Percentiles rank a stretch among this genome's conserved stretches.
phyloP scores from a whole-genome alignment of 768 basidiomycete species.

The Pulveroboletus sp. region DNA sequence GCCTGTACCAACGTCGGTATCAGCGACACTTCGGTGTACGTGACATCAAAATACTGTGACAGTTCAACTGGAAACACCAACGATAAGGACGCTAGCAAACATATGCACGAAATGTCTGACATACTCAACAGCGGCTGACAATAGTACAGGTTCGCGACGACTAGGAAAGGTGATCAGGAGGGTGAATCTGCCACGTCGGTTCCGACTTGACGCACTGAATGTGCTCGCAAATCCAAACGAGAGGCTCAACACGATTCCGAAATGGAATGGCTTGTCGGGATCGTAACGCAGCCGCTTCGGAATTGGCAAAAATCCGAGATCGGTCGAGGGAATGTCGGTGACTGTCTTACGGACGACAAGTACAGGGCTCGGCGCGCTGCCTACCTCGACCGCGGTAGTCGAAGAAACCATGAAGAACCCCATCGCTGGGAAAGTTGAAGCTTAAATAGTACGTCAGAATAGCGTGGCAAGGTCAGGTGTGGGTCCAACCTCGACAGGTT shows the following conservation, averaged over 20 bases:
- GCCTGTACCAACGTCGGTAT: constrained; percentile 66
- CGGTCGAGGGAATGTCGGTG: constrained; percentile 25
- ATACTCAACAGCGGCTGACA: constrained; percentile 74
- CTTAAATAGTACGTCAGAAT: constrained; percentile 13
- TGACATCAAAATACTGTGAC: constrained; percentile 36
- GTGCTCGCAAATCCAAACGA: constrained; percentile 64
- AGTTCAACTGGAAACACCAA: constrained; percentile 25
- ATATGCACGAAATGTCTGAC: constrained; percentile 12
- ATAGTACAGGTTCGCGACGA: constrained; percentile 76
- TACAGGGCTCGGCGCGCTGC: neutral
- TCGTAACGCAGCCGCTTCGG: constrained; percentile 52
- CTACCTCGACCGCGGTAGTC: neutral
- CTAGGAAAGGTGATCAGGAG: constrained; percentile 29
- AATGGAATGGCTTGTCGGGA: constrained; percentile 45
- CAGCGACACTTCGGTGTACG: constrained; percentile 34
- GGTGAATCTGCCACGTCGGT: neutral
- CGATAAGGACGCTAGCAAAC: neutral
- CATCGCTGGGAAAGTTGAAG: neutral
- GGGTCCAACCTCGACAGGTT: no score
- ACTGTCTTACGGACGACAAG: neutral
- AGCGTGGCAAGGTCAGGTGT: no score
- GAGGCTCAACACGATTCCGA: constrained; percentile 48
- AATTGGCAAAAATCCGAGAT: constrained; percentile 64
- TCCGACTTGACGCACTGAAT: constrained; percentile 20
- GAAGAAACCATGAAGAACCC: constrained; percentile 15